Percentiles rank a stretch among this genome's conserved stretches.
These are phyloP conservation scores for Lachnellula willkommii DNA, from an alignment of 2,329 filamentous ascomycete species.

Conservation along the genomic window DNA sequence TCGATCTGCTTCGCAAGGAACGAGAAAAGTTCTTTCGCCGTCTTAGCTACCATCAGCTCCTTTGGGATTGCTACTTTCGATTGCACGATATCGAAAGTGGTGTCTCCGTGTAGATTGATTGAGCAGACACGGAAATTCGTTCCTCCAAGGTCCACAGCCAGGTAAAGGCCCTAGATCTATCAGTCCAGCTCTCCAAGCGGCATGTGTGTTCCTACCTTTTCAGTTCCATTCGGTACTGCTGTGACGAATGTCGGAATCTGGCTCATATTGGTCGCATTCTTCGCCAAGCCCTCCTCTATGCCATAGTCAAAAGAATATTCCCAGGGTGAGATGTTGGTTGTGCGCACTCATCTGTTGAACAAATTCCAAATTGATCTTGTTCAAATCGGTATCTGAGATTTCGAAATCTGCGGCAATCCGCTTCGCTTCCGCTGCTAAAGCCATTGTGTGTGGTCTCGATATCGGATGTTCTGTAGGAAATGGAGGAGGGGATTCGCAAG, in stretches of 20 bases:
- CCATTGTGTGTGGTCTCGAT: constrained; percentile 55
- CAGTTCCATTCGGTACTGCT: constrained; percentile 89
- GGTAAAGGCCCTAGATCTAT: constrained; percentile 66
- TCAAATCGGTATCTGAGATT: constrained; percentile 71
- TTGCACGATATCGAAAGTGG: constrained; percentile 88
- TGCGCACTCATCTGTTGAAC: constrained; percentile 72
- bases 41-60: constrained; percentile 84
- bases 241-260: constrained; percentile 98
- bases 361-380: constrained; percentile 78
- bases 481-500: constrained; percentile 50
- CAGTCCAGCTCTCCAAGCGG: background rate
- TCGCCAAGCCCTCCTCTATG: constrained; percentile 72
- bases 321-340: constrained; percentile 15
- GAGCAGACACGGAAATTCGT: constrained; percentile 99
- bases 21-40: constrained; percentile 77
- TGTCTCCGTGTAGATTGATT: constrained; percentile 86
- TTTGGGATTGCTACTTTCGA: constrained; percentile 88
- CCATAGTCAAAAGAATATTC: constrained; percentile 11
- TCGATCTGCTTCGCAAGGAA: constrained; percentile 95
- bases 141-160: constrained; percentile 95
- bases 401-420: constrained; percentile 81
- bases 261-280: constrained; percentile 75
- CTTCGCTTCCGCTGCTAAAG: constrained; percentile 65
- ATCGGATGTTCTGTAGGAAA: constrained; percentile 51
- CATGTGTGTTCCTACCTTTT: constrained; percentile 61